Percentiles rank a stretch among this genome's conserved stretches.
phyloP scores from a whole-genome alignment of 768 basidiomycete genomes.

The Tylopilus intermedius region DNA sequence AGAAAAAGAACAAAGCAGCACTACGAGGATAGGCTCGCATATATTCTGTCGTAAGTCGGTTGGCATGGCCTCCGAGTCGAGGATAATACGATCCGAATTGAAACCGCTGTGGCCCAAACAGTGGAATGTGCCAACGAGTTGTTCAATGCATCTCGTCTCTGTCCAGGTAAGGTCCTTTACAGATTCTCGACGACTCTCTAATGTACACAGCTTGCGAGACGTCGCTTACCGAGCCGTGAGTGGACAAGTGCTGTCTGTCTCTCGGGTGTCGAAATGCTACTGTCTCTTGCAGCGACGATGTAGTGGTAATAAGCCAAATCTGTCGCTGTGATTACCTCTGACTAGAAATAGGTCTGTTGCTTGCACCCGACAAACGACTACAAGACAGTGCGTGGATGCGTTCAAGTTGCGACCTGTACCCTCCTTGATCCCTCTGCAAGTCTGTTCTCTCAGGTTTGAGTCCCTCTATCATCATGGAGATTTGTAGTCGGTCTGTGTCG shows the following conservation, averaged over 20 bases:
- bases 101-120: slow-evolving; percentile 25
- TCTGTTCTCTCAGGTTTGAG: slow-evolving; percentile 80
- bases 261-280: background rate
- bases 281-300: slow-evolving; percentile 39
- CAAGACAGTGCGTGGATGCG: slow-evolving; percentile 66
- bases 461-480: slow-evolving; percentile 73
- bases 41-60: slow-evolving; percentile 67
- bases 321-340: background rate
- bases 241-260: background rate
- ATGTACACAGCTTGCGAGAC: slow-evolving; percentile 70
- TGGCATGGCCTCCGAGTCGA: background rate
- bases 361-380: slow-evolving; percentile 86
- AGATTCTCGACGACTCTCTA: background rate
- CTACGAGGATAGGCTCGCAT: slow-evolving; percentile 58
- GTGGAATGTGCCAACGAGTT: slow-evolving; percentile 84
- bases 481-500: slow-evolving; percentile 62
- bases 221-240: slow-evolving; percentile 71
- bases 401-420: background rate
- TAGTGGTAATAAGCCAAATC: slow-evolving; percentile 42
- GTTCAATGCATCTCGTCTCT: slow-evolving; percentile 71
- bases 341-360: slow-evolving; percentile 58
- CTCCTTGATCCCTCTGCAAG: slow-evolving; percentile 34
- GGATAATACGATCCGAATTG: too few relatives aligned
- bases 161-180: slow-evolving; percentile 52
- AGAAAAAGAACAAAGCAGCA: background rate